Base-by-base conservation (phyloP, 495 filamentous ascomycete species). In the Penicillium odoratum region DNA sequence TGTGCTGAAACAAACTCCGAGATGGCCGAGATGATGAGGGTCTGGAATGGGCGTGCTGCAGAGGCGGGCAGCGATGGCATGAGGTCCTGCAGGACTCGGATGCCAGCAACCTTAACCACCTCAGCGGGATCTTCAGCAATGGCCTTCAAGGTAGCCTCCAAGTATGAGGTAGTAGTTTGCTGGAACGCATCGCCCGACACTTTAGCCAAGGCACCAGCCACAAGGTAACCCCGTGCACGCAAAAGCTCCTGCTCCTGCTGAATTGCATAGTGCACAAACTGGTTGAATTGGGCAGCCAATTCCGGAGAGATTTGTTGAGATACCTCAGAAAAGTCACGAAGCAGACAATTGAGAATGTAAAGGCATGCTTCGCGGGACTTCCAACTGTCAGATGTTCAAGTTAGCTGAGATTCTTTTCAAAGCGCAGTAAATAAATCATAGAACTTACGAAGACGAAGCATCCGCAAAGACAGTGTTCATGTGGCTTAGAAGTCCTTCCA, bases 81-180 rank as follows among this genome's bases (percentile, higher is more conserved):
- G 51, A 93, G 89, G 66, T 90, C 88, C 69, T 97, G 92, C 42
- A 97, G 70, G 1, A 91, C 87, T 58, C 92, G 93, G 56, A 98
- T 89, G 68, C 90, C 93, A 11, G 94, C 85, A 28, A 96, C 95
- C 69, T 92, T 89, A 29, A 98, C 92, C 33, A 98, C 81, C 66
- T 96, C 92, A 5, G 90, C 85, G 6, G 85, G 73, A 51, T 97
- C 93, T 25, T 78, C 72, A 16, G 84, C 81, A 51, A 96, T 88
- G 28, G 86, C 85, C 36, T 88, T 85, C 48, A 97, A 78, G 2
- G 90, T 86, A 34, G 83, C 82, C 53, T 94, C 85, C 54, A 96
- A 79, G 58, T 97, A 86, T 16, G 81, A 79, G 3, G 75, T 63
- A 5, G 82, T 77, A 25, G 82, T 74, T 50, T 69, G 83, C 63